phyloP scores from a whole-genome alignment of 805 yeast genomes.

The Candida ortonii region DNA sequence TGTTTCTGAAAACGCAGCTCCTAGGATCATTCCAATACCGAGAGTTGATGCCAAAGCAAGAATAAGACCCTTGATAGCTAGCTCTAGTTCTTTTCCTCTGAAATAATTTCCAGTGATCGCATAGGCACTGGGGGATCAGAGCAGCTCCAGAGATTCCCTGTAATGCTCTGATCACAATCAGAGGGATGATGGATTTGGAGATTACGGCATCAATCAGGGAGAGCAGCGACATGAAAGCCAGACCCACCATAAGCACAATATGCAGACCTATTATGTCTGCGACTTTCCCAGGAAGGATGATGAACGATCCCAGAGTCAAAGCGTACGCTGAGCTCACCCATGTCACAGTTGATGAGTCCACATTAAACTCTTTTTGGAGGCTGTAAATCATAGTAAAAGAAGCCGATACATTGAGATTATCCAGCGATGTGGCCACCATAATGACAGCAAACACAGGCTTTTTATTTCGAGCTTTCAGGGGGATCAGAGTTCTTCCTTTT shows the following conservation, averaged over 20 bases:
- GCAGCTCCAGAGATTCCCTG: constrained; percentile 45
- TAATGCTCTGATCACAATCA: constrained; percentile 42
- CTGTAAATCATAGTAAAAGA: constrained; percentile 22
- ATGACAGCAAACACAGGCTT: constrained; percentile 12
- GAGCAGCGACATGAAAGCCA: constrained; percentile 18
- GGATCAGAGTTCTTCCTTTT: constrained; percentile 14
- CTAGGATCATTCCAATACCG: constrained; percentile 40
- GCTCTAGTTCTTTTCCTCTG: constrained; percentile 13
- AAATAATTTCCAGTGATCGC: constrained; percentile 25
- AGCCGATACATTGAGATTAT: constrained; percentile 28
- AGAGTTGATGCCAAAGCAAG: constrained; percentile 28
- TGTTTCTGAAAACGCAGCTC: constrained; percentile 42
- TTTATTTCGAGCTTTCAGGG: constrained; percentile 17
- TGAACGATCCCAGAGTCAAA: constrained; percentile 43
- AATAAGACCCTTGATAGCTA: constrained; percentile 16
- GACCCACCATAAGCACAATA: constrained; percentile 27
- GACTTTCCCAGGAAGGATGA: constrained; percentile 40
- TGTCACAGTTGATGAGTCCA: constrained; percentile 32
- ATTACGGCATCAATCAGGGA: constrained; percentile 37
- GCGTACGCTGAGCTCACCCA: constrained; percentile 47
- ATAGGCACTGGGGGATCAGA: constrained; percentile 34
- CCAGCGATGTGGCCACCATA: constrained; percentile 19
- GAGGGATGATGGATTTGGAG: constrained; percentile 31
- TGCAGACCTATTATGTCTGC: constrained; percentile 42
- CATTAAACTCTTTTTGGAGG: constrained; percentile 38